phyloP scores from a whole-genome alignment of 1,139 yeast genomes.

The Pichia sp. region DNA sequence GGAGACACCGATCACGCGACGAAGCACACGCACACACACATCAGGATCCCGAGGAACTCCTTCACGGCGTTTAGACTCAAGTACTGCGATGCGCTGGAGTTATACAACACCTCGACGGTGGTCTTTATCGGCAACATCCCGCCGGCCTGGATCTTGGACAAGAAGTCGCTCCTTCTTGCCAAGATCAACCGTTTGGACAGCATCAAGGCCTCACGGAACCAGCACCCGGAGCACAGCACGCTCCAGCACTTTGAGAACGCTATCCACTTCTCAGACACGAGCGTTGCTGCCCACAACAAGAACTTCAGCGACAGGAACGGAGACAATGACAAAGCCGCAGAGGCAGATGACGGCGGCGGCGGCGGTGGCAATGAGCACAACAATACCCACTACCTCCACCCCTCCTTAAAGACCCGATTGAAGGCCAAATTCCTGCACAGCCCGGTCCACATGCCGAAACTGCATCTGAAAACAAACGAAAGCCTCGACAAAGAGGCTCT shows the following conservation, averaged over 20 bases:
- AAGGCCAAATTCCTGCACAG: not conserved
- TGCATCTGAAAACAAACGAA: constrained; percentile 1
- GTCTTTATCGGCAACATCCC: constrained; percentile 66
- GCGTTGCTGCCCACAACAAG: not conserved
- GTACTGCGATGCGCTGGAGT: constrained; percentile 46
- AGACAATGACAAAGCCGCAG: not conserved
- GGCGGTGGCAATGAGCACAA: not conserved
- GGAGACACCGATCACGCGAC: not conserved
- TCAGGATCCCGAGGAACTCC: constrained; percentile 38
- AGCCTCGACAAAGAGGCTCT: not conserved
- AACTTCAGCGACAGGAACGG: not conserved
- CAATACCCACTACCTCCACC: not conserved
- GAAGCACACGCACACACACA: not conserved
- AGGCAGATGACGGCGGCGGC: not conserved
- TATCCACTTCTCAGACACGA: not conserved
- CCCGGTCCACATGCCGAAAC: not conserved
- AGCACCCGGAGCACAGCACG: constrained; percentile 3
- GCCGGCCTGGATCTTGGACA: constrained; percentile 50
- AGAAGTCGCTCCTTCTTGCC: constrained; percentile 25
- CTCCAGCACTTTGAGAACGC: constrained; percentile 10
- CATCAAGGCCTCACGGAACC: not conserved
- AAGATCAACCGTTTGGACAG: constrained; percentile 11
- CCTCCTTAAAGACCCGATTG: not conserved
- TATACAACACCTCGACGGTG: constrained; percentile 48
- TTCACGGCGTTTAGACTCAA: constrained; percentile 63